These are phyloP conservation scores for Candida suzukii DNA, from an alignment of 805 yeast species.

Conservation along the genomic window DNA sequence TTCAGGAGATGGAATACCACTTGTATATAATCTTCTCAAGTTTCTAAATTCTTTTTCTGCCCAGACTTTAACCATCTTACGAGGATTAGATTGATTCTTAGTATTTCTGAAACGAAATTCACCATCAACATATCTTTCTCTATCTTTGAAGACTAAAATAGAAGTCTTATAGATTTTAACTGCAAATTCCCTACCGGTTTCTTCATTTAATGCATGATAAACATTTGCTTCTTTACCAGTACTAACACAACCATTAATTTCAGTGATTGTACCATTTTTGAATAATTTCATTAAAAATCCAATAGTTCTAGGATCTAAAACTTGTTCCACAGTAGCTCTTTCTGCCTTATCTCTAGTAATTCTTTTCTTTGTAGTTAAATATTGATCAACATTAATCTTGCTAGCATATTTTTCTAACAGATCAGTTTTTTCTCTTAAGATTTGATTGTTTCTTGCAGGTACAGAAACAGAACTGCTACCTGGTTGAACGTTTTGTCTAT, in stretches of 20 bases:
- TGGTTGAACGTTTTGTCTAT: not conserved
- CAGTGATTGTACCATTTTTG: conserved; percentile 75
- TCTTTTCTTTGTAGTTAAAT: conserved; percentile 48
- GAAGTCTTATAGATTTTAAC: conserved; percentile 95
- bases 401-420: conserved; percentile 58
- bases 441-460: conserved; percentile 2
- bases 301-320: conserved; percentile 89
- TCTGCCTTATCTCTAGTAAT: conserved; percentile 77
- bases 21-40: conserved; percentile 67
- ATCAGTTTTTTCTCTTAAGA: conserved; percentile 32
- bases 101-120: conserved; percentile 87
- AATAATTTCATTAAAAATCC: conserved; percentile 74
- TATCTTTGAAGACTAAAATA: conserved; percentile 90
- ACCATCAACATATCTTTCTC: conserved; percentile 94
- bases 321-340: conserved; percentile 96
- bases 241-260: conserved; percentile 87
- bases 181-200: conserved; percentile 57
- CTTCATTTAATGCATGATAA: conserved; percentile 62
- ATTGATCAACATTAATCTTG: conserved; percentile 57
- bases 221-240: conserved; percentile 99
- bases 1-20: conserved; percentile 90
- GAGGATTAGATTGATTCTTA: conserved; percentile 82
- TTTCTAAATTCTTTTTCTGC: conserved; percentile 97
- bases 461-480: not conserved
- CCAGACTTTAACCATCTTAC: conserved; percentile 98